phyloP scores from a whole-genome alignment of 2,329 filamentous ascomycete genomes.

The Escovopsis sp. region DNA sequence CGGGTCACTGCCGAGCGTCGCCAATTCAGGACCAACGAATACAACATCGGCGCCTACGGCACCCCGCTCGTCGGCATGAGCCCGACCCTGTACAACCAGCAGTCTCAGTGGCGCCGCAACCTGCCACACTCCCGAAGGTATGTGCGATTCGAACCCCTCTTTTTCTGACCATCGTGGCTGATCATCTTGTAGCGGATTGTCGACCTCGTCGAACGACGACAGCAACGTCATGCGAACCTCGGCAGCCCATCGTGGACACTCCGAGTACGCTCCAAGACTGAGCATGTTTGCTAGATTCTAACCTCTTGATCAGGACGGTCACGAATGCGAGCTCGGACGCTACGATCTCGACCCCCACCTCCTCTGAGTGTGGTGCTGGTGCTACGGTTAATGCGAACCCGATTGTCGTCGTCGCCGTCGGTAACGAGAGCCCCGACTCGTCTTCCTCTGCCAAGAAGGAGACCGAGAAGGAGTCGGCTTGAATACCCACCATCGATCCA shows the following conservation, averaged over 20 bases:
- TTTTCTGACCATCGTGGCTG: background rate
- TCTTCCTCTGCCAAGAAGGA: constrained; percentile 33
- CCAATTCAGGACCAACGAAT: constrained; percentile 91
- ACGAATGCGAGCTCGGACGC: constrained; percentile 26
- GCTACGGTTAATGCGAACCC: constrained; percentile 39
- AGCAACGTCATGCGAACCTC: constrained; percentile 14
- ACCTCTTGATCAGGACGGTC: constrained; percentile 20
- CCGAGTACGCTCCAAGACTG: constrained; percentile 19
- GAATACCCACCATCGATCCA: constrained; percentile 6
- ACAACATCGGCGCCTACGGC: constrained; percentile 60
- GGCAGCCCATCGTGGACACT: constrained; percentile 18
- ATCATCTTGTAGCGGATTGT: constrained; percentile 10
- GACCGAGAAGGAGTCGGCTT: constrained; percentile 13
- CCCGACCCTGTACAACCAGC: constrained; percentile 20
- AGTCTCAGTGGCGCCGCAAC: constrained; percentile 22
- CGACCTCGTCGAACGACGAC: constrained; percentile 16
- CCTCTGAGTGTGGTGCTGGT: constrained; percentile 37
- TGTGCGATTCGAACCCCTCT: constrained; percentile 3
- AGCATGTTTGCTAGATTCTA: constrained; percentile 16
- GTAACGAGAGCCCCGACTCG: constrained; percentile 28
- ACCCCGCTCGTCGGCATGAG: constrained; percentile 43
- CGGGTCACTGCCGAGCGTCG: constrained; percentile 88
- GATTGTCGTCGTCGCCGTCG: constrained; percentile 21
- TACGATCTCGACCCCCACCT: constrained; percentile 22
- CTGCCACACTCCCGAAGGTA: constrained; percentile 17